These are phyloP conservation scores for Ganoderma lucidum DNA, from an alignment of 1,284 basidiomycete genomes.

Conservation along the genomic window DNA sequence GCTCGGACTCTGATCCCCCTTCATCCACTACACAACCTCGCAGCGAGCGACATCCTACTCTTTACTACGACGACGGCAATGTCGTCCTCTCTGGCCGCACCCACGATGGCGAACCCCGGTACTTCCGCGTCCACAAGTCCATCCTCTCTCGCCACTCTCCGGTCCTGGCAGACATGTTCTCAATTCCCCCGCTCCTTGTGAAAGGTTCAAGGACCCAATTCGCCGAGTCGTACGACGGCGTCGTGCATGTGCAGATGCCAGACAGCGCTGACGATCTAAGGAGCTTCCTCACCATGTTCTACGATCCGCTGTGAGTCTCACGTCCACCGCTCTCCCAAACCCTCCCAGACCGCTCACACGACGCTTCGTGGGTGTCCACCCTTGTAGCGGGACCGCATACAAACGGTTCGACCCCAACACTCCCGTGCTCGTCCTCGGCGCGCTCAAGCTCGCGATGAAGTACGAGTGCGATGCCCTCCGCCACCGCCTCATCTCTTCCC, in stretches of 20 bases:
- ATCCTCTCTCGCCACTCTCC: constrained; percentile 40
- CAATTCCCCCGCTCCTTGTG: constrained; percentile 36
- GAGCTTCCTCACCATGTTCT: constrained; percentile 41
- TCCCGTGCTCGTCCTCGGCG: constrained; percentile 42
- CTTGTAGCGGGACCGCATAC: constrained; percentile 40
- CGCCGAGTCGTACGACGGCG: constrained; percentile 41
- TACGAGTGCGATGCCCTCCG: constrained; percentile 44
- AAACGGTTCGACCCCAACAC: constrained; percentile 45
- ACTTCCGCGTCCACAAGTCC: constrained; percentile 42
- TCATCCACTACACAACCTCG: neutral
- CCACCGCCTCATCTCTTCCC: constrained; percentile 41
- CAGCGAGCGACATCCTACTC: constrained; percentile 36
- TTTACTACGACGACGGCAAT: constrained; percentile 44
- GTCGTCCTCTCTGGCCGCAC: constrained; percentile 40
- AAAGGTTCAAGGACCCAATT: constrained; percentile 27
- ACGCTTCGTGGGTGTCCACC: constrained; percentile 5
- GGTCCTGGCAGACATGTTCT: constrained; percentile 42
- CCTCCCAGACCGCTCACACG: constrained; percentile 16
- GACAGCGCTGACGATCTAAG: constrained; percentile 41
- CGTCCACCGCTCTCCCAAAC: neutral
- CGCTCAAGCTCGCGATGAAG: constrained; percentile 43
- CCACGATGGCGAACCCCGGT: constrained; percentile 30
- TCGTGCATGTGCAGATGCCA: constrained; percentile 42
- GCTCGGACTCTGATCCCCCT: constrained; percentile 18
- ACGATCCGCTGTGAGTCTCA: constrained; percentile 43